Evolutionary conservation across 768 basidiomycete species (phyloP).

Genomic region (Boletus sp.): DNA sequence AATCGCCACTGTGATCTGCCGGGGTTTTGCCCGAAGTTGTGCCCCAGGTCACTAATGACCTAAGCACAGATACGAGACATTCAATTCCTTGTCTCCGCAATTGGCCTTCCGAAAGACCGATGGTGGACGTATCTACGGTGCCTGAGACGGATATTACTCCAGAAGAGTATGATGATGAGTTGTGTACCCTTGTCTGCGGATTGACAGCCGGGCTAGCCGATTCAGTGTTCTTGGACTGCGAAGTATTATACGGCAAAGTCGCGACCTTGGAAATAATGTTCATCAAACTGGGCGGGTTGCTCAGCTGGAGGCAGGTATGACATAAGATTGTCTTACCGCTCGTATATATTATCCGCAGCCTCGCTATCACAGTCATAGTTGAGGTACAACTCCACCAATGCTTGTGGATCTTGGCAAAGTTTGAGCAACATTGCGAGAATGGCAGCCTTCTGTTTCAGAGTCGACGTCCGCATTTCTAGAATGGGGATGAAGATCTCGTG

Average conservation of each 20-base stretch:
- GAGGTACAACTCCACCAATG: conserved; percentile 95
- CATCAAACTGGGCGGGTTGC: conserved; percentile 58
- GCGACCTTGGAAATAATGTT: conserved; percentile 95
- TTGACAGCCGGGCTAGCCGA: conserved; percentile 60
- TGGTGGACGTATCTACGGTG: conserved; percentile 61
- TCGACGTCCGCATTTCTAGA: conserved; percentile 95
- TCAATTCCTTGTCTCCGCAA: conserved; percentile 92
- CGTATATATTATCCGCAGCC: conserved; percentile 95
- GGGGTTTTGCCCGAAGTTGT: conserved; percentile 44
- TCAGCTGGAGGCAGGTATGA: conserved; percentile 6
- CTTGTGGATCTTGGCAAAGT: conserved; percentile 94
- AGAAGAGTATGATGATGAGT: conserved; percentile 54
- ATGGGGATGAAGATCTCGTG: conserved; percentile 99
- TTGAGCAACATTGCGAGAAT: conserved; percentile 86
- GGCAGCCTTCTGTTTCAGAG: conserved; percentile 90
- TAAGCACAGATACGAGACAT: conserved; percentile 83
- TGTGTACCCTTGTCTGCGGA: conserved; percentile 39
- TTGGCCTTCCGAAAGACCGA: conserved; percentile 79
- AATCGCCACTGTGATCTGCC: conserved; percentile 37
- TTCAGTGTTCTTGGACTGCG: conserved; percentile 52
- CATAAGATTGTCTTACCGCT: conserved; percentile 56
- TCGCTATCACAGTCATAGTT: conserved; percentile 99
- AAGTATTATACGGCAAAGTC: conserved; percentile 49
- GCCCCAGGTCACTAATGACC: conserved; percentile 91
- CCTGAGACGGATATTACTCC: conserved; percentile 64